Evolutionary conservation across 2,329 filamentous ascomycete species (phyloP).

Genomic region (Apiospora aurea): DNA sequence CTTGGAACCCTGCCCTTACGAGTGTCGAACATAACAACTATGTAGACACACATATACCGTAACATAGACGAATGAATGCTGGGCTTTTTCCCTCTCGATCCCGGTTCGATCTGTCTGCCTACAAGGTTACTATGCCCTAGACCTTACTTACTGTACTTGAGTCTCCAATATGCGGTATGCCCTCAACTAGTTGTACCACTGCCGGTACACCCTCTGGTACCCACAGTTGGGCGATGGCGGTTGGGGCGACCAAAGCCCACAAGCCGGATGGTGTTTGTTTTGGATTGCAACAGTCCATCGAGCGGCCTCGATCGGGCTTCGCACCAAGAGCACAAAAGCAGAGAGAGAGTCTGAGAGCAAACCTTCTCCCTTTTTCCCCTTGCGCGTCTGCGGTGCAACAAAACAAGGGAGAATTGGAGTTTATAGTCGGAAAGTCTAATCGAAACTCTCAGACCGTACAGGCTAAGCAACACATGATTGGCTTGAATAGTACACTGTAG

Average conservation of each 20-base stretch:
- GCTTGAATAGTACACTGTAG: slow-evolving; percentile 1
- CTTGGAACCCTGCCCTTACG: background rate
- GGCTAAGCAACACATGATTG: slow-evolving; percentile 11
- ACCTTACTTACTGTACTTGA: background rate
- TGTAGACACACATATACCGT: no score
- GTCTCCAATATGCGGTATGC: background rate
- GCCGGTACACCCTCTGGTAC: slow-evolving; percentile 7
- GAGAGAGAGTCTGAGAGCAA: slow-evolving; percentile 17
- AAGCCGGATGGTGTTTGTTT: slow-evolving; percentile 11
- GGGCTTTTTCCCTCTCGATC: background rate
- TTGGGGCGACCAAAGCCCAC: slow-evolving; percentile 19
- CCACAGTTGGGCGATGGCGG: slow-evolving; percentile 17
- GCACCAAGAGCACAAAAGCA: slow-evolving; percentile 9
- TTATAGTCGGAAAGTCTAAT: slow-evolving; percentile 13
- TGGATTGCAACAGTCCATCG: slow-evolving; percentile 19
- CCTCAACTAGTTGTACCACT: background rate
- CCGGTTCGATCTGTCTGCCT: background rate
- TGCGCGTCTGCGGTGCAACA: background rate
- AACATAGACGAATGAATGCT: background rate
- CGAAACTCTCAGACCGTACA: slow-evolving; percentile 15
- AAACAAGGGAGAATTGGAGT: slow-evolving; percentile 5
- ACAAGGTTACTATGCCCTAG: background rate
- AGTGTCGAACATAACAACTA: background rate
- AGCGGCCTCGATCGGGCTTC: slow-evolving; percentile 6
- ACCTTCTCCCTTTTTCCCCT: slow-evolving; percentile 11